A percentile compares a stretch with the other conserved stretches of the same genome.
Evolutionary conservation across 2,329 filamentous ascomycete genomes (phyloP).

Genomic region (Colletotrichum kahawae): DNA sequence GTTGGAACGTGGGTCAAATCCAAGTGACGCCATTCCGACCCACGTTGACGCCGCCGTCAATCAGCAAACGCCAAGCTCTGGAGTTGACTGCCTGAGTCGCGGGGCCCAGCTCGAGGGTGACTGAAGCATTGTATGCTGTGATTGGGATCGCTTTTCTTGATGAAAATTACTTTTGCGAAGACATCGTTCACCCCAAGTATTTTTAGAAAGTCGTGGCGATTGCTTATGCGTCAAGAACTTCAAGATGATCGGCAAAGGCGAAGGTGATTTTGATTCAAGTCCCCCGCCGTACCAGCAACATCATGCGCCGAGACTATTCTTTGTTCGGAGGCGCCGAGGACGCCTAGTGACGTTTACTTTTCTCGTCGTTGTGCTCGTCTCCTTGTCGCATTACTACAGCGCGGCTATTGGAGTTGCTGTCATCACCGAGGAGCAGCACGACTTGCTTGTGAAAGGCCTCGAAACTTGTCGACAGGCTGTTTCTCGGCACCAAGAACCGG

Average conservation of each 20-base stretch:
- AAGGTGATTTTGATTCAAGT: neutral
- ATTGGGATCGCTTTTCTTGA: neutral
- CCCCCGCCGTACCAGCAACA: neutral
- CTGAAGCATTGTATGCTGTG: neutral
- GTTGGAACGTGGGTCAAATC: neutral
- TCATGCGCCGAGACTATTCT: neutral
- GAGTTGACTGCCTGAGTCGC: neutral
- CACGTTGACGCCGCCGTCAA: neutral
- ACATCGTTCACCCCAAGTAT: neutral
- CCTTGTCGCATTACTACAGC: neutral
- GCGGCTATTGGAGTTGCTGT: too few relatives aligned
- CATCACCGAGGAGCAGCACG: neutral
- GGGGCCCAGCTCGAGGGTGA: neutral
- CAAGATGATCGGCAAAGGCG: neutral
- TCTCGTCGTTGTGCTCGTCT: neutral
- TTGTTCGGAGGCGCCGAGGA: neutral
- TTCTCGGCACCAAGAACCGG: neutral
- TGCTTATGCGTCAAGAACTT: neutral
- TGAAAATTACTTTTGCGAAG: neutral
- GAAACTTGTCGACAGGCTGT: neutral
- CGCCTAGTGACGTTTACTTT: neutral
- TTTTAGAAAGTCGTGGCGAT: neutral
- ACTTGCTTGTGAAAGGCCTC: neutral
- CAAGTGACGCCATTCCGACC: neutral
- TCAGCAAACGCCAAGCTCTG: neutral